Evolutionary conservation across 192 early-diverging fungal genomes (phyloP), one percentile per base, ranked within the genome.

Genomic region (Funneliformis geosporum): DNA sequence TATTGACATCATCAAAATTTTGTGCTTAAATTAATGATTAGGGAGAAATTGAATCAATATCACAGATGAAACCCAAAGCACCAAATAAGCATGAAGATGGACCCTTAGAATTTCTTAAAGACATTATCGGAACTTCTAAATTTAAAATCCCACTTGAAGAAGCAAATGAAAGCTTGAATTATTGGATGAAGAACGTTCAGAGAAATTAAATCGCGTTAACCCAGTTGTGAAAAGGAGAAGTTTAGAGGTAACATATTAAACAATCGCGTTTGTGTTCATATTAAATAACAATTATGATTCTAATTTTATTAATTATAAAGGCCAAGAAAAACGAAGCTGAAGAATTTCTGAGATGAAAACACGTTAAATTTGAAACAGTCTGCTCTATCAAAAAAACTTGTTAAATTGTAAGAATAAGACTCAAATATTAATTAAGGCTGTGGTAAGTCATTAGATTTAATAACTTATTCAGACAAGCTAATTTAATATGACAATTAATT

Each of bases 41-140:
- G 89, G 97, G 98, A 73, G 97, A 99, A 80, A 96, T 99, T n/a
- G 98, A 98, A 83, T 97, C 95, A 21, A 99, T 98, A 73, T 87
- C 97, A 14, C 91, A 95, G 73, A 99, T 99, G 98, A 98, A 98
- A 83, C 90, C 98, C 8, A 98, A 97, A 83, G 97, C 93, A n/a
- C 90, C 91, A 76, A 95, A 83, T 44, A 97, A 97, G 38, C 87
- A 94, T 82, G 98, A 99, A 73, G 97, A 98, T 76, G 98, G 97
- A 1, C 84, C 47, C 88, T n/a, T 98, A 6, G 97, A 99, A 83
- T 99, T 97, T 83, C 85, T 99, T 38, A 97, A 99, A 83, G 98
- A 99, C 82, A 98, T 98, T 67, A 98, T 99, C 44, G 98, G n/a
- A 16, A 99, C 97, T 1, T 91, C 92, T 0, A 84, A 85, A n/a